These are phyloP conservation scores for Trichocomaceae sp. DNA, from an alignment of 2,329 filamentous ascomycete species.

Conservation along the genomic window DNA sequence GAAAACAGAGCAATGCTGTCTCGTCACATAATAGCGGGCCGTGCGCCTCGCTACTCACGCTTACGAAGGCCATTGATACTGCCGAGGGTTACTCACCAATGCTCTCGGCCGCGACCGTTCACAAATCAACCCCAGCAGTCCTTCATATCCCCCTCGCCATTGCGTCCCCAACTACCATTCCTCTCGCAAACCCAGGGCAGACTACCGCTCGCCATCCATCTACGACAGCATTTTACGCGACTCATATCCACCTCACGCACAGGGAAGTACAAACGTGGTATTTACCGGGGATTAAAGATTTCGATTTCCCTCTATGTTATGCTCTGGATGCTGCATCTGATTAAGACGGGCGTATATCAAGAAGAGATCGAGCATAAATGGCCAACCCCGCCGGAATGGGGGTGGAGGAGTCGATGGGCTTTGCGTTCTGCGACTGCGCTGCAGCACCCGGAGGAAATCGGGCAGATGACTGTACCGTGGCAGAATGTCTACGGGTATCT, in stretches of 20 bases:
- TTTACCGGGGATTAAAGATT: constrained; percentile 61
- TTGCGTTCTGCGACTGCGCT: constrained; percentile 59
- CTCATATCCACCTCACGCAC: constrained; percentile 70
- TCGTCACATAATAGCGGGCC: constrained; percentile 29
- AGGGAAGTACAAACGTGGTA: constrained; percentile 40
- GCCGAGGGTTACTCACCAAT: background rate
- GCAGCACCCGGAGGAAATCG: constrained; percentile 51
- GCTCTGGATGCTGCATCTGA: constrained; percentile 53
- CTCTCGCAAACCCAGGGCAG: constrained; percentile 39
- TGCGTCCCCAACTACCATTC: constrained; percentile 60
- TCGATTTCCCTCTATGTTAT: constrained; percentile 66
- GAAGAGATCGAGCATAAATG: constrained; percentile 68
- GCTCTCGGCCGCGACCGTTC: constrained; percentile 44
- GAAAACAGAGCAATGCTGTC: constrained; percentile 24
- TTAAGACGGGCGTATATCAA: constrained; percentile 61
- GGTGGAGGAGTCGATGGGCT: constrained; percentile 60
- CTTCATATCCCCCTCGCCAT: constrained; percentile 43
- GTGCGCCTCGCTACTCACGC: constrained; percentile 34
- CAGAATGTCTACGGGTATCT: constrained; percentile 57
- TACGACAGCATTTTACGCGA: constrained; percentile 53
- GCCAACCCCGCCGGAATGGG: constrained; percentile 80
- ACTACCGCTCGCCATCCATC: constrained; percentile 45
- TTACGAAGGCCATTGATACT: constrained; percentile 23
- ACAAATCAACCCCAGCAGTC: constrained; percentile 51
- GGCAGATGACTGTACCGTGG: constrained; percentile 59